Percentiles rank a stretch among this genome's conserved stretches.
These are phyloP conservation scores for Pharus latifolius DNA, from an alignment of 176 grass and related monocot species.

Conservation along the genomic window DNA sequence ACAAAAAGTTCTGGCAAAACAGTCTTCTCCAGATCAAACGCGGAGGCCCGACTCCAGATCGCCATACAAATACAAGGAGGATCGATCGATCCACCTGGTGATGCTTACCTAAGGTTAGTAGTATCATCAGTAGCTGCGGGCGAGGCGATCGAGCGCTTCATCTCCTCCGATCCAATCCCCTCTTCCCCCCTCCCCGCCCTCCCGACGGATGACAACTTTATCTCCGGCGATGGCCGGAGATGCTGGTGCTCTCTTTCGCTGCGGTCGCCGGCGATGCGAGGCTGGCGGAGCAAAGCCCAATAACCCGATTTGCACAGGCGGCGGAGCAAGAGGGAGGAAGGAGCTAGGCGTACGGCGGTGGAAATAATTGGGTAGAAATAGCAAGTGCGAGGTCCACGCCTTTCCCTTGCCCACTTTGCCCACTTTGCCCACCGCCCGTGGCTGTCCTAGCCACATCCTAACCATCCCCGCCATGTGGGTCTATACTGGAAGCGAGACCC, in stretches of 20 bases:
- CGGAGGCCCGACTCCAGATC: too few species aligned
- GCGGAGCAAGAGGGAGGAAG: not conserved
- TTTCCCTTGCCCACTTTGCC: conserved; percentile 6
- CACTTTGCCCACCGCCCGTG: conserved; percentile 7
- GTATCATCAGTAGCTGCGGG: not conserved
- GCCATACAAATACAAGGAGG: not conserved
- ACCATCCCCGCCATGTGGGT: not conserved
- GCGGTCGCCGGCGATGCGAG: not conserved
- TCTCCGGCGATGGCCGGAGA: conserved; percentile 22
- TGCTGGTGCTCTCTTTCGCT: not conserved
- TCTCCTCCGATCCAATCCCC: conserved; percentile 21
- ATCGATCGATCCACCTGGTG: conserved; percentile 3
- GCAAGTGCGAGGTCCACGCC: conserved; percentile 28
- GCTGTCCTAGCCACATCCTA: rapidly evolving
- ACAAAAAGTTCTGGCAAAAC: not conserved
- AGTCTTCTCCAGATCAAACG: conserved; percentile 3
- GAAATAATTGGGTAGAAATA: conserved; percentile 21
- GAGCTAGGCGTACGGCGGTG: not conserved
- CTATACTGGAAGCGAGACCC: rapidly evolving
- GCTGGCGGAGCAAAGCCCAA: not conserved
- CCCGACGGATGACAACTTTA: conserved; percentile 16
- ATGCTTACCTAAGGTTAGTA: conserved; percentile 23
- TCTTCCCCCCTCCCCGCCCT: not conserved
- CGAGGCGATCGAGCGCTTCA: conserved; percentile 24
- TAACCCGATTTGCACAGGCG: not conserved